Base-by-base conservation (phyloP, 2,329 filamentous ascomycete genomes). In the Calonectria pseudoreteaudii region DNA sequence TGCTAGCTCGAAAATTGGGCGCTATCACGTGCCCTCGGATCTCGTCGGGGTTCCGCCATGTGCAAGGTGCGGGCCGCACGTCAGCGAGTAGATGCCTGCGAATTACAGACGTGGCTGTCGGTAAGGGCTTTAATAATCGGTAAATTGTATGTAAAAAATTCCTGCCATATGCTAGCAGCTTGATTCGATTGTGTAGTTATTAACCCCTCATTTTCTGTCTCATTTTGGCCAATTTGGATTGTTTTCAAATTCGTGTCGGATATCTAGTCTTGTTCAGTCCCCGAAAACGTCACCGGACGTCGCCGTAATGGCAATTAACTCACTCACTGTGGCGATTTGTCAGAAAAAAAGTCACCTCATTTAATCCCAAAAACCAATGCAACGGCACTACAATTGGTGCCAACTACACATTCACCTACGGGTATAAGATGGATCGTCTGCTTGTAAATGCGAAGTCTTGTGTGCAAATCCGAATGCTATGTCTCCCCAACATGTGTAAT, bases 1-100 rank as follows among this genome's bases (percentile, higher is more conserved):
- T 70, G 71, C 74, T 80, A 82, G 77, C 76, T 78, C 79, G 78
- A 84, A 81, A 82, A 76, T 80, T 79, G 76, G 71, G 64, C 68
- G 75, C 72, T 72, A 78, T 84, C 83, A 83, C 82, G 83, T 81
- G 82, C 72, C 20, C 31, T 68, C 71, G 50, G 67, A 71, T 73
- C 52, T 71, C 74, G 65, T 75, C 68, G 72, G 72, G 74, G 72
- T 70, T 72, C 76, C 68, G 69, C 78, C 60, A 68, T 36, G 68
- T 50, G 44, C 58, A 50, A 41, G 38, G 47, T 65, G 34, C 64
- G 53, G 70, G 41, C 66, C 70, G 56, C 38, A 56, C 73, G 75
- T 77, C 73, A 77, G 65, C 73, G 73, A 74, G 66, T 68, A 60
- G 71, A 60, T 75, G 75, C 76, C 76, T 77, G 47, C 44, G 49